phyloP scores from a whole-genome alignment of 495 filamentous ascomycete genomes.

The Ramalina peruviana region DNA sequence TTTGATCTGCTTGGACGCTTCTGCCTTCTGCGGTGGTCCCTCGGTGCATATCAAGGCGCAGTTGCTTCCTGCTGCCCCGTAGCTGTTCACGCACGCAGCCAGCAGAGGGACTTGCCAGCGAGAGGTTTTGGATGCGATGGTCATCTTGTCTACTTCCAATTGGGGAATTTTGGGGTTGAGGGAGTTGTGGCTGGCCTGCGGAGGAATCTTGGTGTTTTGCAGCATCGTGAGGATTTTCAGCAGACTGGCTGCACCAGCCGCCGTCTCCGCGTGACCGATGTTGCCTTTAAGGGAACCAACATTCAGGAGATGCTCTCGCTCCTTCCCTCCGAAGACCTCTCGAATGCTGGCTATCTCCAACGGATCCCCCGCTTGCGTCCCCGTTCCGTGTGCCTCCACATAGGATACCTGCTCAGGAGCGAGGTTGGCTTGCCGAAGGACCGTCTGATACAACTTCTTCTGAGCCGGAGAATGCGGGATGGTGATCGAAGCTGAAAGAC shows the following conservation, averaged over 20 bases:
- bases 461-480: conserved; percentile 23
- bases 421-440: conserved; percentile 6
- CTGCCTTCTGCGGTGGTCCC: not conserved
- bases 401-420: conserved; percentile 11
- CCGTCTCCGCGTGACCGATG: conserved; percentile 28
- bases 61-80: conserved; percentile 36
- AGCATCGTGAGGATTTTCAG: conserved; percentile 25
- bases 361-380: conserved; percentile 23
- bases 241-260: conserved; percentile 20
- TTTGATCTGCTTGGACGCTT: not conserved
- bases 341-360: conserved; percentile 24
- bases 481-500: conserved; percentile 13
- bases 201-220: conserved; percentile 20
- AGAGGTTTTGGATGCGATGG: conserved; percentile 20
- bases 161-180: conserved; percentile 29
- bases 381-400: conserved; percentile 30
- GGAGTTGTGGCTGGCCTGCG: conserved; percentile 23
- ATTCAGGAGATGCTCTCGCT: conserved; percentile 28
- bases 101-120: conserved; percentile 23
- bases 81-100: conserved; percentile 33
- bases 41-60: conserved; percentile 14
- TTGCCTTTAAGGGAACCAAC: conserved; percentile 28
- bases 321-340: conserved; percentile 20
- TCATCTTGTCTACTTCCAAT: conserved; percentile 16
- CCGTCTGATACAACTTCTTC: conserved; percentile 14